A percentile compares a stretch with the other conserved stretches of the same genome.
Evolutionary conservation across 2,329 filamentous ascomycete species (phyloP).

Genomic region (Pseudopithomyces chartarum): DNA sequence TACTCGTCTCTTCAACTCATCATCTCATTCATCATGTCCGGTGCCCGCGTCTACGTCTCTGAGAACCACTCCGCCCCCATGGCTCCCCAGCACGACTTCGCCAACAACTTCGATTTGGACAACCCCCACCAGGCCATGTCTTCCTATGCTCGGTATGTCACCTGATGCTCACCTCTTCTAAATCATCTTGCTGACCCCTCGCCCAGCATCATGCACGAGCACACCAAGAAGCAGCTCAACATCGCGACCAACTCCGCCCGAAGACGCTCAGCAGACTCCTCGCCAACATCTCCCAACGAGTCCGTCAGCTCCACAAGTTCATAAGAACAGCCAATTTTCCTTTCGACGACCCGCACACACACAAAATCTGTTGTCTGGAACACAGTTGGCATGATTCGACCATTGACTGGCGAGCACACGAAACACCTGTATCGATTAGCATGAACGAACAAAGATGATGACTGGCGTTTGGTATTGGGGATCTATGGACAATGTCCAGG

Average conservation of each 20-base stretch:
- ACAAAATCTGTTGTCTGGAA: not conserved
- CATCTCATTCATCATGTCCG: conserved; percentile 18
- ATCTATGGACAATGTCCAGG: not conserved
- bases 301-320: conserved; percentile 21
- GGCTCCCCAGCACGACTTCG: conserved; percentile 50
- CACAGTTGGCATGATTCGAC: not conserved
- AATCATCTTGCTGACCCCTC: conserved; percentile 10
- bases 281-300: conserved; percentile 15
- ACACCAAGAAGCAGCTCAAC: conserved; percentile 55
- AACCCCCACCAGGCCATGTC: conserved; percentile 46
- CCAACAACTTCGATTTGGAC: conserved; percentile 50
- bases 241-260: conserved; percentile 52
- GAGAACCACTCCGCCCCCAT: conserved; percentile 49
- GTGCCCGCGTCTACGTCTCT: conserved; percentile 41
- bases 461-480: not conserved
- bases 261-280: conserved; percentile 39
- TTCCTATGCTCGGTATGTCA: conserved; percentile 50
- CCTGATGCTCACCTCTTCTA: not conserved
- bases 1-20: too few species aligned
- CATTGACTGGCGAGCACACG: conserved; percentile 3
- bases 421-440: not conserved
- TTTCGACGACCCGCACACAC: not conserved
- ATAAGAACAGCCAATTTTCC: conserved; percentile 9
- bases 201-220: conserved; percentile 55
- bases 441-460: not conserved